These are phyloP conservation scores for Zygosaccharomyces bisporus DNA, from an alignment of 805 yeast genomes.

Conservation along the genomic window DNA sequence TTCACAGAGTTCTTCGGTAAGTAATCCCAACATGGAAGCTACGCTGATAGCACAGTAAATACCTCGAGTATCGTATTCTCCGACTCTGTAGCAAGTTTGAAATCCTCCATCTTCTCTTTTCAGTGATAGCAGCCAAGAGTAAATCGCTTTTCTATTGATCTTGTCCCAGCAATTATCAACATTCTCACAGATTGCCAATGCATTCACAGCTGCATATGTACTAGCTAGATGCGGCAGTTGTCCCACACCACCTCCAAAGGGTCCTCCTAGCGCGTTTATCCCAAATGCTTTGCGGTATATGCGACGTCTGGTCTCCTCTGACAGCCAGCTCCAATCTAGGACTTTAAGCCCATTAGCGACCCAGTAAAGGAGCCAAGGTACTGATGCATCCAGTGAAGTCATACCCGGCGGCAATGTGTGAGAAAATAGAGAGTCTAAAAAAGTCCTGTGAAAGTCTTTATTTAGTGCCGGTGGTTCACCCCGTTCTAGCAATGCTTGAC, in stretches of 20 bases:
- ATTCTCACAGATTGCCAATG: constrained; percentile 53
- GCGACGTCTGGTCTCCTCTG: constrained; percentile 27
- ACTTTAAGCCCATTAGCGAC: constrained; percentile 50
- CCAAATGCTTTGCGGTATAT: constrained; percentile 34
- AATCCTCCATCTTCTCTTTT: constrained; percentile 76
- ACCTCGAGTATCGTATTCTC: constrained; percentile 84
- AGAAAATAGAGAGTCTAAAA: constrained; percentile 40
- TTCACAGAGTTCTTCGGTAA: constrained; percentile 54
- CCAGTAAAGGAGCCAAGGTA: constrained; percentile 92
- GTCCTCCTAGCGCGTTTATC: constrained; percentile 46
- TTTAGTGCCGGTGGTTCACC: constrained; percentile 13
- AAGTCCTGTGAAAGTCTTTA: constrained; percentile 42
- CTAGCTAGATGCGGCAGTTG: constrained; percentile 85
- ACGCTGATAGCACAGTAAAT: constrained; percentile 80
- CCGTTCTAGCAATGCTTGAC: constrained; percentile 15
- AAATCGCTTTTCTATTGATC: constrained; percentile 47
- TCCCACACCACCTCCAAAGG: constrained; percentile 80
- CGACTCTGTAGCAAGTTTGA: constrained; percentile 39
- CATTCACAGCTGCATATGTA: constrained; percentile 69
- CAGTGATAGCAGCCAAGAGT: constrained; percentile 60
- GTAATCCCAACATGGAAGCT: constrained; percentile 60
- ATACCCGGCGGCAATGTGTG: constrained; percentile 49
- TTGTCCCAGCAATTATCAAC: constrained; percentile 39
- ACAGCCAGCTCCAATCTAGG: constrained; percentile 36
- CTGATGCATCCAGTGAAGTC: constrained; percentile 75